Percentiles rank a stretch among this genome's conserved stretches.
Evolutionary conservation across 2,329 filamentous ascomycete genomes (phyloP).

Genomic region (Claviceps purpurea): DNA sequence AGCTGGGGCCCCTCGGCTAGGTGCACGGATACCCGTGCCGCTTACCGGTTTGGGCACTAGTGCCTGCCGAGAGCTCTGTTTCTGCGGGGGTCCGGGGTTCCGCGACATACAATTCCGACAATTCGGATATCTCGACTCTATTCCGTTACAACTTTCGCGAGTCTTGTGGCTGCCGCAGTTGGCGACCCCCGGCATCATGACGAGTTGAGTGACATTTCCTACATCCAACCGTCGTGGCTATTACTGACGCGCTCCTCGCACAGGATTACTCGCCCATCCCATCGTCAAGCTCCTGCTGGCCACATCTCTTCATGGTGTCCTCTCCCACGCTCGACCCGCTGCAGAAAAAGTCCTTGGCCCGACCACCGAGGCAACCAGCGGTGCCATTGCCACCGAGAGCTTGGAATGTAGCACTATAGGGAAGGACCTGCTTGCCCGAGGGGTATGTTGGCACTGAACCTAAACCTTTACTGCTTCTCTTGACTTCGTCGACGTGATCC

Average conservation of each 20-base stretch:
- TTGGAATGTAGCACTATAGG: slow-evolving; percentile 57
- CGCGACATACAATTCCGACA: too few relatives aligned
- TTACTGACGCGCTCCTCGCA: not conserved
- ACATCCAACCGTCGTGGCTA: not conserved
- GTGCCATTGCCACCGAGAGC: slow-evolving; percentile 60
- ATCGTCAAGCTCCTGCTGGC: slow-evolving; percentile 1
- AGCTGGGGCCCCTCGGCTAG: not conserved
- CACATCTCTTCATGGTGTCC: not conserved
- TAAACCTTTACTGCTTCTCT: too few relatives aligned
- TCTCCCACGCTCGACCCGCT: slow-evolving; percentile 6
- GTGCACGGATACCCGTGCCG: too few relatives aligned
- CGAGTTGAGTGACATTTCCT: not conserved
- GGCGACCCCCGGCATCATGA: not conserved
- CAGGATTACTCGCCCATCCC: not conserved
- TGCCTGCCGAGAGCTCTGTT: too few relatives aligned
- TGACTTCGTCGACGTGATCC: too few relatives aligned
- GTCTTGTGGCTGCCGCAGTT: too few relatives aligned
- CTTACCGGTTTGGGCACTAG: too few relatives aligned
- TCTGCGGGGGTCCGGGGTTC: too few relatives aligned
- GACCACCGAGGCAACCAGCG: slow-evolving; percentile 19
- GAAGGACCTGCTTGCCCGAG: slow-evolving; percentile 41
- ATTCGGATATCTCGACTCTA: too few relatives aligned
- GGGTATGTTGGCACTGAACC: slow-evolving; percentile 23
- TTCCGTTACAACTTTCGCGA: too few relatives aligned
- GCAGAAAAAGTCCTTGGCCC: slow-evolving; percentile 13